These are phyloP conservation scores for Fomitopsis pulvina DNA, from an alignment of 768 basidiomycete genomes.

Conservation along the genomic window DNA sequence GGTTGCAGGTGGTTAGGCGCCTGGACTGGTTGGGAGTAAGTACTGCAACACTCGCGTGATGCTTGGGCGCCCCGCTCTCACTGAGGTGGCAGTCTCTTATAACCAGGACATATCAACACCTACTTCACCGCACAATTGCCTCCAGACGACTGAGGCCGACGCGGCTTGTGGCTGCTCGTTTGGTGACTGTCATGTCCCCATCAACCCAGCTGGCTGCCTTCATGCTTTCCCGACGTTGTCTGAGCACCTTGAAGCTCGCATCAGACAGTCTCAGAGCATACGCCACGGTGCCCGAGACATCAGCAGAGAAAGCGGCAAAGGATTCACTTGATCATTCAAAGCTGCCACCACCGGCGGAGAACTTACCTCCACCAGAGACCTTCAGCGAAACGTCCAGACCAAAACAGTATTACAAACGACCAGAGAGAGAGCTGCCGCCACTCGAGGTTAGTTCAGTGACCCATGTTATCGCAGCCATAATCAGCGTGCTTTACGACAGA, in stretches of 20 bases:
- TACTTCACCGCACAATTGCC: too few relatives aligned
- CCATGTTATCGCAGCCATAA: background rate
- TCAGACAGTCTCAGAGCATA: background rate
- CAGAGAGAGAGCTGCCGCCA: conserved; percentile 37
- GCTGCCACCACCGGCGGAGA: conserved; percentile 7
- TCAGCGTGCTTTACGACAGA: conserved; percentile 9
- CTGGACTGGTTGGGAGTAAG: background rate
- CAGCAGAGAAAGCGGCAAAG: background rate
- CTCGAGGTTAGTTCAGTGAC: conserved; percentile 27
- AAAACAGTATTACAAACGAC: conserved; percentile 37
- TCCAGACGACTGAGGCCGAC: too few relatives aligned
- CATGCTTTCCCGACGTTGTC: background rate
- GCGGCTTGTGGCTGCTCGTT: too few relatives aligned
- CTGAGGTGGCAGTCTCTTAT: too few relatives aligned
- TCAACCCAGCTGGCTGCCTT: background rate
- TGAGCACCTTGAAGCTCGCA: background rate
- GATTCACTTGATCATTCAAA: too few relatives aligned
- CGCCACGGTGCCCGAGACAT: background rate
- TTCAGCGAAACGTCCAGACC: conserved; percentile 41
- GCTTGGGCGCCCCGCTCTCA: too few relatives aligned
- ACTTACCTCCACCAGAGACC: conserved; percentile 27
- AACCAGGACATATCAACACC: too few relatives aligned
- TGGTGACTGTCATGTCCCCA: background rate
- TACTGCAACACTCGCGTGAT: too few relatives aligned
- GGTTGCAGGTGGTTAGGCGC: conserved; percentile 2